Conservation (phyloP, 129 eudicot species). For the Flaveria sonorensis region DNA sequence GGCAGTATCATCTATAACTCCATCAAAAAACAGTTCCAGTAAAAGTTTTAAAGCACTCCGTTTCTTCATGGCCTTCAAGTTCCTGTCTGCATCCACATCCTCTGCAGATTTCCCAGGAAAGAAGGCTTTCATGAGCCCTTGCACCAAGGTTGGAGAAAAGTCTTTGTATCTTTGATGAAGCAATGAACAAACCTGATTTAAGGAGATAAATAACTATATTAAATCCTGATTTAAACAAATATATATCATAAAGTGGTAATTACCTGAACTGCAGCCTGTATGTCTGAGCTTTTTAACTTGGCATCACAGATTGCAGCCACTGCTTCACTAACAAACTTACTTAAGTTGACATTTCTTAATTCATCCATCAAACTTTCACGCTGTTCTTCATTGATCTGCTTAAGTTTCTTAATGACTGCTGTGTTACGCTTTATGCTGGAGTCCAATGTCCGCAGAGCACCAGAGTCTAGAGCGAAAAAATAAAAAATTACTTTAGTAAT, state of each 20-base stretch:
- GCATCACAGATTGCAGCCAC: slow-evolving; percentile 95
- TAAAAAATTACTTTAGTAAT: neutral
- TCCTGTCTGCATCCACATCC: slow-evolving; percentile 80
- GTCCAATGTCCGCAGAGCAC: slow-evolving; percentile 79
- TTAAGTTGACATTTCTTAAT: slow-evolving; percentile 77
- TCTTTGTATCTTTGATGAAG: slow-evolving; percentile 98
- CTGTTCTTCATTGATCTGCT: slow-evolving; percentile 93
- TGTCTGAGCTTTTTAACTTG: slow-evolving; percentile 83
- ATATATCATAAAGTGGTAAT: neutral
- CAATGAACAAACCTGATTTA: slow-evolving; percentile 80
- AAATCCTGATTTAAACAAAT: neutral
- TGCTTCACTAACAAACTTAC: slow-evolving; percentile 97
- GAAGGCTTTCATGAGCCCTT: slow-evolving; percentile 78
- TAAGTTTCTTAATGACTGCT: slow-evolving; percentile 90
- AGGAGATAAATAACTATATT: neutral
- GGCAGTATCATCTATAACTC: slow-evolving; percentile 80
- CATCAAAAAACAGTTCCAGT: slow-evolving; percentile 89
- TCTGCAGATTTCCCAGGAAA: slow-evolving; percentile 81
- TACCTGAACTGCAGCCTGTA: slow-evolving; percentile 98
- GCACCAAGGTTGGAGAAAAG: slow-evolving; percentile 79
- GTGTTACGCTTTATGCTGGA: slow-evolving; percentile 98
- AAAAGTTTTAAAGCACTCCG: slow-evolving; percentile 92
- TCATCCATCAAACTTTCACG: slow-evolving; percentile 94
- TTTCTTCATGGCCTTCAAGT: slow-evolving; percentile 85
- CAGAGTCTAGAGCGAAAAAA: slow-evolving; percentile 55